Percentiles rank a stretch among this genome's conserved stretches.
Conservation (phyloP, 1,284 basidiomycete genomes). For the Naganishia sp. region DNA sequence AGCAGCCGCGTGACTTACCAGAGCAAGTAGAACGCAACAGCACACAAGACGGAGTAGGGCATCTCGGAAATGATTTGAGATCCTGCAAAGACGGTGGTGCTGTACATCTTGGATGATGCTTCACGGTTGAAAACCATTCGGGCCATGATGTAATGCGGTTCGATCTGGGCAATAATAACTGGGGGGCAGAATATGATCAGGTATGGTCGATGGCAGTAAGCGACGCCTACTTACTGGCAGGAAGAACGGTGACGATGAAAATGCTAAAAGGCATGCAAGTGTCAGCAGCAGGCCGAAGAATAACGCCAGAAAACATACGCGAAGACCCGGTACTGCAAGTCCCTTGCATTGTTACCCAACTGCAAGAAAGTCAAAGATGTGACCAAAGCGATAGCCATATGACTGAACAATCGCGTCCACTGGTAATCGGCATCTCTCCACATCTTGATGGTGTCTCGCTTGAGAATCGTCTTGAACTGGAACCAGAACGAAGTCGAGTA, state of each 20-base stretch:
- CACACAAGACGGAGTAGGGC: slow-evolving; percentile 72
- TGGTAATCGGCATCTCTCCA: slow-evolving; percentile 72
- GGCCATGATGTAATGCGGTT: slow-evolving; percentile 82
- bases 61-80: slow-evolving; percentile 79
- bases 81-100: slow-evolving; percentile 67
- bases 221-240: slow-evolving; percentile 30
- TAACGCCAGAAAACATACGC: slow-evolving; percentile 54
- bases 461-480: slow-evolving; percentile 73
- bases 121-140: slow-evolving; percentile 69
- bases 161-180: slow-evolving; percentile 59
- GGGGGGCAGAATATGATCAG: slow-evolving; percentile 42
- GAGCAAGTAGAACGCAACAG: slow-evolving; percentile 70
- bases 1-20: slow-evolving; percentile 44
- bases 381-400: slow-evolving; percentile 73
- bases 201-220: background rate
- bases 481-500: slow-evolving; percentile 71
- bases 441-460: slow-evolving; percentile 71
- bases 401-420: slow-evolving; percentile 78
- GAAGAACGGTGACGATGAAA: slow-evolving; percentile 49
- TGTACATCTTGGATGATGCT: slow-evolving; percentile 57
- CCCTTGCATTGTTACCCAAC: slow-evolving; percentile 65
- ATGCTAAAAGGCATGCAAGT: slow-evolving; percentile 35
- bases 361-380: slow-evolving; percentile 82
- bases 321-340: slow-evolving; percentile 83
- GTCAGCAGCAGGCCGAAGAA: background rate